A percentile compares a stretch with the other conserved stretches of the same genome.
phyloP scores from a whole-genome alignment of 83 land plant genomes.

The Picea engelmannii region DNA sequence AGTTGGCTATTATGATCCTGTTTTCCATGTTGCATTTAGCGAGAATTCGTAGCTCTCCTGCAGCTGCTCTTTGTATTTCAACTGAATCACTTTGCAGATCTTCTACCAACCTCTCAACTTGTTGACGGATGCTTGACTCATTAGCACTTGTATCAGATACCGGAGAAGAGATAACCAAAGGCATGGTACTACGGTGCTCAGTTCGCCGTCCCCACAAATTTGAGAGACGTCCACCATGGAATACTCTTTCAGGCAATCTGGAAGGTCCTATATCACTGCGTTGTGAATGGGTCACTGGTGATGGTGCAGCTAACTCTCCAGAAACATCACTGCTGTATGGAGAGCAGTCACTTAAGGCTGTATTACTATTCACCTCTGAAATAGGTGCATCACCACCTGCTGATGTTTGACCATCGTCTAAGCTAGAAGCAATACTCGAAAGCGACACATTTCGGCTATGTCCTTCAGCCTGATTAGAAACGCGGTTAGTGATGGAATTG shows the following conservation, averaged over 20 bases:
- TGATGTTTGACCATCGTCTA: constrained; percentile 45
- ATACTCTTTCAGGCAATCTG: constrained; percentile 18
- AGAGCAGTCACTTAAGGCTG: constrained; percentile 34
- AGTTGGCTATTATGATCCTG: constrained; percentile 63
- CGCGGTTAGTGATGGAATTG: constrained; percentile 4
- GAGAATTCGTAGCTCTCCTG: constrained; percentile 74
- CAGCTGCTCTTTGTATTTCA: constrained; percentile 69
- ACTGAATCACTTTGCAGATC: constrained; percentile 57
- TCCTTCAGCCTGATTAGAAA: constrained; percentile 26
- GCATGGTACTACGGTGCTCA: constrained; percentile 20
- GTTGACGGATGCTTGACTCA: constrained; percentile 26
- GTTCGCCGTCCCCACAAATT: constrained; percentile 13
- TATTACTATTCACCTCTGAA: constrained; percentile 17
- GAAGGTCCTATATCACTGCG: constrained; percentile 23
- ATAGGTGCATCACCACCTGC: constrained; percentile 23
- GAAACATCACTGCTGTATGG: constrained; percentile 36
- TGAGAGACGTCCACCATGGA: constrained; percentile 4
- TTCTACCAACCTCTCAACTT: constrained; percentile 52
- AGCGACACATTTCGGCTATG: constrained; percentile 63
- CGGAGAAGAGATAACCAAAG: constrained; percentile 18
- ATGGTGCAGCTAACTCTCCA: constrained; percentile 41
- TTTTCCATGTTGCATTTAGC: constrained; percentile 86
- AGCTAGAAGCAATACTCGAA: constrained; percentile 60
- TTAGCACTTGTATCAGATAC: constrained; percentile 23
- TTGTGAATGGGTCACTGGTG: constrained; percentile 16